Base-by-base conservation (phyloP, 495 filamentous ascomycete species). In the Annulohypoxylon stygium region DNA sequence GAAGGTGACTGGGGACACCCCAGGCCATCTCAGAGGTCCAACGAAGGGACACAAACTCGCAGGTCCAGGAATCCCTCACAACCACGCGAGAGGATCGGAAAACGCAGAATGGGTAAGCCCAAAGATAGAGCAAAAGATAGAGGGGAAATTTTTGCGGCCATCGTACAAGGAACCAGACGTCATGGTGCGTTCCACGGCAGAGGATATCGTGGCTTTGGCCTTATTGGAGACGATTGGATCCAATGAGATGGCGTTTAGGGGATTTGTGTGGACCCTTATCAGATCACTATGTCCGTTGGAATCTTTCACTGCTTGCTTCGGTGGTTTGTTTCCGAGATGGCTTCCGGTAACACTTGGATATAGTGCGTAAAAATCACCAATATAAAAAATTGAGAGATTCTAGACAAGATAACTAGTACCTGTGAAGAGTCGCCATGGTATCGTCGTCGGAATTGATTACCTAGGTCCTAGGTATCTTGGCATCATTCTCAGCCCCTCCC, bases 101-200 rank as follows among this genome's bases (percentile, higher is more conserved):
- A 62, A 55, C 47, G 23, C 36, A 55, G 34, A 71, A 36, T 61
- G 34, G 45, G 53, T 18, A 61, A 37, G 41, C 36, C 14, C 37
- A 58, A 62, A 69, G 36, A 62, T 30, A 50, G 51, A 64, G 7
- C 20, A 23, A 23, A 23, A 23, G 20, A 23, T 23, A 25, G 10
- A 34, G 39, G 39, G 39, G 12, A 14, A 43, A 43, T 43, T 43
- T 43, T 11, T n/a, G 39, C 10, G 30, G 30, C 5, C 30, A 43
- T 26, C 23, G 4, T 25, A 34, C 20, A 26, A 20, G 48, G 18
- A 20, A 34, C 33, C 30, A 69, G 47, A 74, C 67, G 72, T 75
- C 72, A 75, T 71, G 45, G 18, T 61, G 67, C 34, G 72, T 75
- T 61, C 64, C 72, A 67, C 62, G 39, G 10, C 67, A 60, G 20